Base-by-base conservation (phyloP, 345 rosid genomes). In the Hirschfeldia incana region DNA sequence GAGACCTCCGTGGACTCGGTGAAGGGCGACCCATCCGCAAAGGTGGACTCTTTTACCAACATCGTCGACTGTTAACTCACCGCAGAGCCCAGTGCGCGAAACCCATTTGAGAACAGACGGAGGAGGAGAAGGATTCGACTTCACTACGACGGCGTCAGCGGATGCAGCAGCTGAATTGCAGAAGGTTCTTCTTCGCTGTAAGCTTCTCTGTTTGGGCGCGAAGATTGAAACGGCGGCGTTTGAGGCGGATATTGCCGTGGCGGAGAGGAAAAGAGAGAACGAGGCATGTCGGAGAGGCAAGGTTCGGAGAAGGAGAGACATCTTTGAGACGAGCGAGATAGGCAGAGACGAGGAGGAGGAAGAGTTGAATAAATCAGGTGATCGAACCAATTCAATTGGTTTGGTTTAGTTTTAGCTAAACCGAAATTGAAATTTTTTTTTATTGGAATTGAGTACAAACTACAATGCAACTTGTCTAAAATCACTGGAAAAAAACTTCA, bases 11-110 rank as follows among this genome's bases (percentile, higher is more conserved):
- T 95, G 99, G 73, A 90, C 89, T 60, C 99, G 79, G 70, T 90
- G 98, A 57, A 90, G 87, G 2, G 99, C 99, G 46, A 95, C 99
- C 99, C 98, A 95, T 3, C 98, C 99, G 36, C 98, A 93, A 67
- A 95, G 96, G 65, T 86, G 87, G 78, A 95, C 97, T 67, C 92
- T 86, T 76, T 82, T 84, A 15, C 98, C 98, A 46, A 91, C 91
- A 77, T 93, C 94, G 0, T 81, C 81, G 3, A 75, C 62, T 30
- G 92, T 85, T 81, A 92, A 82, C 13, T 89, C 83, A 2, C 99
- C 98, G 63, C 98, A 95, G 8, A 83, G 74, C 2, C 63, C 85
- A 4, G 89, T 85, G 37, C 97, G 88, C 2, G 94, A 86, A 49
- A 89, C 93, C 98, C 99, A 92, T 8, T 74, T 67, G 46, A 95